Base-by-base conservation (phyloP, 2,329 filamentous ascomycete genomes). In the Sarocladium oryzae region DNA sequence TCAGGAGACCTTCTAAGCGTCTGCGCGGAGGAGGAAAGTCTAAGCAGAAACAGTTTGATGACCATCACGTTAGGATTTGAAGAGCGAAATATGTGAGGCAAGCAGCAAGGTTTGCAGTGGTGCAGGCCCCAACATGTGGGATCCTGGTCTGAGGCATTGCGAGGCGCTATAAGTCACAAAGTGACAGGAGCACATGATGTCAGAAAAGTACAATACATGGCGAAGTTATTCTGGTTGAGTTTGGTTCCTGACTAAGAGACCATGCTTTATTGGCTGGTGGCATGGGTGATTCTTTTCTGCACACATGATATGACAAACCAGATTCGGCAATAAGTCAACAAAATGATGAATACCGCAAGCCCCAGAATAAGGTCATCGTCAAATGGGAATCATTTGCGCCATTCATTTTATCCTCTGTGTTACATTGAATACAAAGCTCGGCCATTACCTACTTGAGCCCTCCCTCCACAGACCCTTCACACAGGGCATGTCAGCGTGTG, bases 1-100 rank as follows among this genome's bases (percentile, higher is more conserved):
- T 66, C 85, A 91, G 68, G 88, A 93, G 79, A 90, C 86, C 51
- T 89, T 89, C 63, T 89, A 70, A 62, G 46, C 35, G 16, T 15
- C 11, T 9, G 23, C 7, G 4, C 3, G 9, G 11, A n/a, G 7
- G 11, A 24, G 26, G 4, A 9, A 18, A 7, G 23, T 4, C 40
- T 26, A 28, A 13, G 20, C 40, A 28, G 40, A 24, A 43, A 9
- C 40, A 30, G n/a, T 20, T 26, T 43, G 8, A 43, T 43, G 40
- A 43, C n/a, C 40, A 43, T 43, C 21, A 28, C 26, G 23, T 43
- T n/a, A n/a, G n/a, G n/a, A n/a, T 26, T 26, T 43, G 40, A 43
- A 43, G 40, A 43, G 40, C 40, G 40, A n/a, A 43, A 15, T 26
- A 8, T 4, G 23, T 43, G 21, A 43, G 40, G 40, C 40, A 43